Base-by-base conservation (phyloP, 2,329 filamentous ascomycete species). In the Aureobasidium sp. region DNA sequence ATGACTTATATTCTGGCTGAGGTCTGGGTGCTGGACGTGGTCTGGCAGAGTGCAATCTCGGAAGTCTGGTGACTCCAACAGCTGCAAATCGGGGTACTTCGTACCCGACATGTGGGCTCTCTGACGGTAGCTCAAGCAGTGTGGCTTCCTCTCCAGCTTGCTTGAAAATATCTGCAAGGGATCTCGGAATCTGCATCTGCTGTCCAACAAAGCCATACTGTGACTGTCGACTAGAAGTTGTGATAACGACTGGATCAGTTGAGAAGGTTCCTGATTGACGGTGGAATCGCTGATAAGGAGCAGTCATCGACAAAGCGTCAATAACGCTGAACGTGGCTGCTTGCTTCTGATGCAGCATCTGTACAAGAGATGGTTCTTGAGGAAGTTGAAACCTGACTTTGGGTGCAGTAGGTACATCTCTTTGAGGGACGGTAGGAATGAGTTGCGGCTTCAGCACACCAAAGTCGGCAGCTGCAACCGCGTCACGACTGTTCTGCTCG, bases 211-310 rank as follows among this genome's bases (percentile, higher is more conserved):
- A 53, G 36, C 54, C 54, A 47, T 59, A 43, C 18, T 43, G 27
- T 33, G 54, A 51, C 8, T 36, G 36, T 27, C 47, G 16, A 15
- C 38, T 59, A 3, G 54, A 59, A 16, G 63, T 53, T 25, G 54
- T 59, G 11, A 63, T 56, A 18, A 67, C 45, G 9, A 58, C 40
- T 33, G 66, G 47, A 51, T 79, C 73, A 0, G 82, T 85, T 3
- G 78, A 80, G 69, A 84, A 85, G 0, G 83, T 85, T 5, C 83
- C 82, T 38, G 72, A 81, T 4, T 68, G 66, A 11, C 70, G 36
- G 66, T 83, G 74, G 69, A 82, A 84, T 1, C 66, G 63, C 55
- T 81, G 79, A 18, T 67, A 68, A 23, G 80, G 75, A 53, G 74
- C 76, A 73, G 81, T 79, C 27, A 82, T 64, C 71, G 79, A 78